These are phyloP conservation scores for Barnettozyma pratensis DNA, from an alignment of 805 yeast species.

Conservation along the genomic window DNA sequence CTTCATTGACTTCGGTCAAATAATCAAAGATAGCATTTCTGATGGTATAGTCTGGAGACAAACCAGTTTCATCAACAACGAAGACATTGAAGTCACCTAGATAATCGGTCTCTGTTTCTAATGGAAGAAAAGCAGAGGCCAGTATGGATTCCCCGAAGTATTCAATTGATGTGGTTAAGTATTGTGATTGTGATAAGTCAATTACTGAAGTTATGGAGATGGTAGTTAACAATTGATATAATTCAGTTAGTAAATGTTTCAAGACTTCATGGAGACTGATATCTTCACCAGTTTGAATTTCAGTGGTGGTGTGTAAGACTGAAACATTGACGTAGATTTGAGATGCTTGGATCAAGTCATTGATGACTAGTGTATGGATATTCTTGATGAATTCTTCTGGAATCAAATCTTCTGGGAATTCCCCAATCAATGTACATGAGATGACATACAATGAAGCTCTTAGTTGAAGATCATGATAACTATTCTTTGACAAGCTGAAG, in stretches of 20 bases:
- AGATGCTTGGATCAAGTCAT: constrained; percentile 13
- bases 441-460: constrained; percentile 15
- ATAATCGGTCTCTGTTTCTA: constrained; percentile 42
- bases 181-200: constrained; percentile 5
- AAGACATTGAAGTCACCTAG: constrained; percentile 58
- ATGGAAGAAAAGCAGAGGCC: constrained; percentile 13
- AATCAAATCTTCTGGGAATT: constrained; percentile 21
- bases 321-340: constrained; percentile 9
- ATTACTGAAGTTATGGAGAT: constrained; percentile 4
- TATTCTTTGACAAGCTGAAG: constrained; percentile 5
- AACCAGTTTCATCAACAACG: constrained; percentile 71
- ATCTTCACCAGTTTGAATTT: constrained; percentile 14
- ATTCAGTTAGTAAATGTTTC: constrained; percentile 26
- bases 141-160: constrained; percentile 16
- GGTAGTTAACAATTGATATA: constrained; percentile 29
- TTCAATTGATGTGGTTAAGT: constrained; percentile 5
- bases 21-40: constrained; percentile 61
- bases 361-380: constrained; percentile 4
- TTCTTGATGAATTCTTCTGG: constrained; percentile 11
- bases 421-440: constrained; percentile 15
- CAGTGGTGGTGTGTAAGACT: constrained; percentile 10
- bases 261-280: constrained; percentile 11
- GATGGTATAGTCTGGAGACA: constrained; percentile 47
- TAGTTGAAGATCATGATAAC: constrained; percentile 10
- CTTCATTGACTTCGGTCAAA: constrained; percentile 41